A percentile compares a stretch with the other conserved stretches of the same genome.
phyloP scores from a whole-genome alignment of 2,329 filamentous ascomycete species.

The Trichoderma atrobrunneum region DNA sequence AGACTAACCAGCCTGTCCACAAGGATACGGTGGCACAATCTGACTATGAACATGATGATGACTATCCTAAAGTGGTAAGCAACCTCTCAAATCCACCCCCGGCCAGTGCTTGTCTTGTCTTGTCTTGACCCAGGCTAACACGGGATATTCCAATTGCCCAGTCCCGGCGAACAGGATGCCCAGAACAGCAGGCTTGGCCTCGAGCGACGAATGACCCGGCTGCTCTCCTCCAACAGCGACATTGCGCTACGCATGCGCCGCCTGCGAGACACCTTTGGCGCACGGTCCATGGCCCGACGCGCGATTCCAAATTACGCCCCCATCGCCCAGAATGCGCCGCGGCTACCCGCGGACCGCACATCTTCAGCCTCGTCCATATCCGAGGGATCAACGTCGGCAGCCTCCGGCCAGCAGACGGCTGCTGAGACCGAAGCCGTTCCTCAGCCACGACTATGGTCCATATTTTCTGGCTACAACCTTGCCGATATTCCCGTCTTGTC shows the following conservation, averaged over 20 bases:
- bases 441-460: constrained; percentile 23
- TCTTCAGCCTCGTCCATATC: constrained; percentile 21
- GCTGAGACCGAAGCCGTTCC: constrained; percentile 9
- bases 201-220: constrained; percentile 33
- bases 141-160: constrained; percentile 21
- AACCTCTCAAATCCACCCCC: not conserved
- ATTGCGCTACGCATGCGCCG: constrained; percentile 34
- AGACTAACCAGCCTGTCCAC: constrained; percentile 27
- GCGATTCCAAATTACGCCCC: constrained; percentile 22
- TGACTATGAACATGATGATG: constrained; percentile 41
- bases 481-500: constrained; percentile 33
- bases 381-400: constrained; percentile 6
- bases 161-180: constrained; percentile 37
- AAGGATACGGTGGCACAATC: constrained; percentile 37
- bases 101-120: not conserved
- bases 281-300: constrained; percentile 19
- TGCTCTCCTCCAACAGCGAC: constrained; percentile 36
- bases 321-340: constrained; percentile 18
- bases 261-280: constrained; percentile 26
- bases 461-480: constrained; percentile 33
- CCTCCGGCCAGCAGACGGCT: not conserved
- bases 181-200: constrained; percentile 36
- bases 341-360: constrained; percentile 19
- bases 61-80: constrained; percentile 40
- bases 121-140: not conserved